Percentiles rank a stretch among this genome's conserved stretches.
phyloP scores from a whole-genome alignment of 1,284 basidiomycete species.

The Golubevia pallescens region DNA sequence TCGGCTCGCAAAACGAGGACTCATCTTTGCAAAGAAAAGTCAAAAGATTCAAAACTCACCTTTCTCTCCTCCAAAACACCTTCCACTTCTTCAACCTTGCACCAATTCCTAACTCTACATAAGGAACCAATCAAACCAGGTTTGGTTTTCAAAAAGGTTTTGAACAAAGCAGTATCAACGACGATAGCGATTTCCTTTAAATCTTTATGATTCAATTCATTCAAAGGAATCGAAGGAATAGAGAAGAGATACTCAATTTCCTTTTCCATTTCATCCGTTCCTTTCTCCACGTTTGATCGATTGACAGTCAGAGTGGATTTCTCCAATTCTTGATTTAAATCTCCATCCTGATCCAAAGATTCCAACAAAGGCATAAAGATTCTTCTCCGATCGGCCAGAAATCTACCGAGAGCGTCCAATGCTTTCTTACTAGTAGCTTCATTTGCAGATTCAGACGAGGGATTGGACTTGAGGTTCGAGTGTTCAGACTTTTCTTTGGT shows the following conservation, averaged over 20 bases:
- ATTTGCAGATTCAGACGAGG: background rate
- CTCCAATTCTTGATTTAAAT: conserved; percentile 11
- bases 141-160: conserved; percentile 83
- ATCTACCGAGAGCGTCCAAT: conserved; percentile 54
- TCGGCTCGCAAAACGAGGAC: too few species aligned
- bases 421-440: conserved; percentile 9
- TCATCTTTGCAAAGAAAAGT: background rate
- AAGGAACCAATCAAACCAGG: conserved; percentile 84
- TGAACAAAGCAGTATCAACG: conserved; percentile 93
- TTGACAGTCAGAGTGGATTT: background rate
- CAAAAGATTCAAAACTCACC: conserved; percentile 67
- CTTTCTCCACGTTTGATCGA: too few species aligned
- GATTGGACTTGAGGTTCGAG: conserved; percentile 15
- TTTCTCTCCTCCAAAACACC: conserved; percentile 80
- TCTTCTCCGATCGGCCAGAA: conserved; percentile 56
- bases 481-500: conserved; percentile 14
- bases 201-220: conserved; percentile 33
- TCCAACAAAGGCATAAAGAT: conserved; percentile 54
- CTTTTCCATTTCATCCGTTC: background rate
- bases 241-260: conserved; percentile 20
- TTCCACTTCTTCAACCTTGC: conserved; percentile 93
- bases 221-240: conserved; percentile 35
- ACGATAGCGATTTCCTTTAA: conserved; percentile 77
- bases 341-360: conserved; percentile 30
- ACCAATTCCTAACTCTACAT: conserved; percentile 93